Percentiles rank a stretch among this genome's conserved stretches.
These are phyloP conservation scores for Draba incana DNA, from an alignment of 345 rosid species.

Conservation along the genomic window DNA sequence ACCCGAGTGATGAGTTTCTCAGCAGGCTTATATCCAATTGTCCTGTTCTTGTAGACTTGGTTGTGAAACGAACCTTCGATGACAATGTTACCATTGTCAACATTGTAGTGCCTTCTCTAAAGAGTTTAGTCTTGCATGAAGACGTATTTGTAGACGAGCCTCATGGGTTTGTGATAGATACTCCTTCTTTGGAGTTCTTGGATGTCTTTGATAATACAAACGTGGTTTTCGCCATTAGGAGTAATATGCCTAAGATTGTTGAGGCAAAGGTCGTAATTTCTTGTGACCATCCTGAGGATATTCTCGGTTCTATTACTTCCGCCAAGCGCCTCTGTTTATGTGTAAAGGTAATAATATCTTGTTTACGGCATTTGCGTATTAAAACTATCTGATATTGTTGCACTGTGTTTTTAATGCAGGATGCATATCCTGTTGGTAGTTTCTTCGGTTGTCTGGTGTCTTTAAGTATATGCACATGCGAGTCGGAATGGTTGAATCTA, in stretches of 20 bases:
- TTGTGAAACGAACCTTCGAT: too few species aligned
- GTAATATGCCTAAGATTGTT: neutral
- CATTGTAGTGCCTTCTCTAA: too few species aligned
- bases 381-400: neutral
- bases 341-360: slow-evolving; percentile 1
- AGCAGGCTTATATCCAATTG: too few species aligned
- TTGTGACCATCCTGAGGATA: neutral
- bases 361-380: neutral
- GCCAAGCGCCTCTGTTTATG: slow-evolving; percentile 9
- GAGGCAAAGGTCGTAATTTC: neutral
- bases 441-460: neutral
- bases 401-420: neutral
- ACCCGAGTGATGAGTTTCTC: too few species aligned
- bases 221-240: slow-evolving; percentile 5
- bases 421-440: slow-evolving; percentile 1
- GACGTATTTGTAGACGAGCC: neutral
- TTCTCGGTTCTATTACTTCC: slow-evolving; percentile 21
- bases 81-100: too few species aligned
- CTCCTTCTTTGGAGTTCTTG: slow-evolving; percentile 18
- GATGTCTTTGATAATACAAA: neutral
- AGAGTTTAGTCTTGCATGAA: neutral
- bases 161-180: slow-evolving; percentile 22
- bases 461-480: slow-evolving; percentile 4
- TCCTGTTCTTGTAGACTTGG: too few species aligned
- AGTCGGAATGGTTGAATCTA: slow-evolving; percentile 17